Percentiles rank a stretch among this genome's conserved stretches.
These are phyloP conservation scores for Paraglomus occultum DNA, from an alignment of 192 early-diverging fungal species.

Conservation along the genomic window DNA sequence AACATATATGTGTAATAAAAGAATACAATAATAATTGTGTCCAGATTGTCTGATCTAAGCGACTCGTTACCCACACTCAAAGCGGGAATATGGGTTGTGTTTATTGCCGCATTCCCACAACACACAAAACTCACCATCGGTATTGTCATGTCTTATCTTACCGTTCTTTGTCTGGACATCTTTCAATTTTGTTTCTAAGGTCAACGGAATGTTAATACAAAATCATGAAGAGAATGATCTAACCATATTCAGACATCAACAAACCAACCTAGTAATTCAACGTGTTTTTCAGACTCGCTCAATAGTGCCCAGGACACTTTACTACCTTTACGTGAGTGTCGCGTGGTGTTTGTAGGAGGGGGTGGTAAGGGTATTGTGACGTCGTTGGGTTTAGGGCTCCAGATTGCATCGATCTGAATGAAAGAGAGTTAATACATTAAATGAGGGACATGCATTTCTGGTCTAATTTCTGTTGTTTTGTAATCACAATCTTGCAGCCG, in stretches of 20 bases:
- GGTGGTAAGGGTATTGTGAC: constrained; percentile 13
- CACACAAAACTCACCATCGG: neutral
- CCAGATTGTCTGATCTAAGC: neutral
- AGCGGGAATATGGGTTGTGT: no score
- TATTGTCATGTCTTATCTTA: neutral
- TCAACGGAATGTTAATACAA: neutral
- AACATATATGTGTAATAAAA: neutral
- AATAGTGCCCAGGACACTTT: constrained; percentile 11
- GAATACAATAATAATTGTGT: neutral
- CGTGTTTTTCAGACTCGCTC: constrained; percentile 15
- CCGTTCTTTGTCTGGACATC: neutral
- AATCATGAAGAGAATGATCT: neutral
- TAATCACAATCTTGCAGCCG: no score
- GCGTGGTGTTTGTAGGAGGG: neutral
- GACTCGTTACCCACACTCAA: no score
- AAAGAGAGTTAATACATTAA: no score
- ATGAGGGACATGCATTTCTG: no score
- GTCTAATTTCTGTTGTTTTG: no score
- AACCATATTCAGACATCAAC: neutral
- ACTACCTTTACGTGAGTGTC: constrained; percentile 22
- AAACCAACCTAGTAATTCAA: constrained; percentile 10
- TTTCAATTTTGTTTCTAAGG: constrained; percentile 1
- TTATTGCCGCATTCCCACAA: no score
- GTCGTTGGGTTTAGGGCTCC: no score
- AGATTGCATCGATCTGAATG: no score